Evolutionary conservation across 192 early-diverging fungal species (phyloP).

Genomic region (Podila horticola): DNA sequence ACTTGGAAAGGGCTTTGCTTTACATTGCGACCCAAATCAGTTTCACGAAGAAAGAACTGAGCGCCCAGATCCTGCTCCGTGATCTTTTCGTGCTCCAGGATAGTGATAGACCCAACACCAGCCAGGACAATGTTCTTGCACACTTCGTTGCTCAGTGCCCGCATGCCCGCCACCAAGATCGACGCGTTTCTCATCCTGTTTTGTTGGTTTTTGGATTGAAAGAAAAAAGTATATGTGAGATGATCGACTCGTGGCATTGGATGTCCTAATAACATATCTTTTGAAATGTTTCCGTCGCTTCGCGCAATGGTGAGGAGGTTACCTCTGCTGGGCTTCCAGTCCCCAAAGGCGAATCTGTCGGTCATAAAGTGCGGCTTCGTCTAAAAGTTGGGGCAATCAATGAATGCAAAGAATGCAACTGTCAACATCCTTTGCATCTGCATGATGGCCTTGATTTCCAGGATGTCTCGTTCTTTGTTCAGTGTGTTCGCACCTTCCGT

Average conservation of each 20-base stretch:
- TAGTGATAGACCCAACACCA: slow-evolving; percentile 80
- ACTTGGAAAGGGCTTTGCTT: background rate
- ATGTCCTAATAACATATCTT: background rate
- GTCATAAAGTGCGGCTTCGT: slow-evolving; percentile 95
- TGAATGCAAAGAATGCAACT: background rate
- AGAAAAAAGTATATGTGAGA: background rate
- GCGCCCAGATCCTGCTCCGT: slow-evolving; percentile 73
- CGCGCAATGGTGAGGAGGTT: background rate
- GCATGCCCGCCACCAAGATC: slow-evolving; percentile 79
- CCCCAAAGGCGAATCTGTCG: slow-evolving; percentile 98
- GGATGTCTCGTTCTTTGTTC: background rate
- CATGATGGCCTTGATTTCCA: slow-evolving; percentile 1
- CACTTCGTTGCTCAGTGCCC: slow-evolving; percentile 83
- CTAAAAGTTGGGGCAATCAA: slow-evolving; percentile 40
- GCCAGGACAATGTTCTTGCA: slow-evolving; percentile 94
- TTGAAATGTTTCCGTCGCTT: too few relatives aligned
- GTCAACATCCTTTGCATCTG: background rate
- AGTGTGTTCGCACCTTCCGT: background rate
- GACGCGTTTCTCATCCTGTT: slow-evolving; percentile 81
- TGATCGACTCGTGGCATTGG: background rate
- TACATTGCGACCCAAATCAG: slow-evolving; percentile 81
- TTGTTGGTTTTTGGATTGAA: background rate
- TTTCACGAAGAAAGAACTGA: slow-evolving; percentile 75
- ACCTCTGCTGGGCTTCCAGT: slow-evolving; percentile 89
- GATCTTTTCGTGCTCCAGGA: slow-evolving; percentile 72